phyloP scores from a whole-genome alignment of 768 basidiomycete genomes.

The Mycena leptocephala region DNA sequence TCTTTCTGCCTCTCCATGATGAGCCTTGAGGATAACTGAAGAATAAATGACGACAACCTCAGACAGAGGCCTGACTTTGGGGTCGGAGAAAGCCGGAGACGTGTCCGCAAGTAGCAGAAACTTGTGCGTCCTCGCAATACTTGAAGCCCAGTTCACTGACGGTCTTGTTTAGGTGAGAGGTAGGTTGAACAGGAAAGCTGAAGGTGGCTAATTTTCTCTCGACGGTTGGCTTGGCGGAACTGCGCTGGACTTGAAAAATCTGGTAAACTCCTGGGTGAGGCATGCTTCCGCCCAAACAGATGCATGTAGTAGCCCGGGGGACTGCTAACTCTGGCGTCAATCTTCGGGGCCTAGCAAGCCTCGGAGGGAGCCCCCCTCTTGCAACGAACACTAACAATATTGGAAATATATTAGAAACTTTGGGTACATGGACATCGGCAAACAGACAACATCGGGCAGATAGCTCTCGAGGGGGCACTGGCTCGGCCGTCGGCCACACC shows the following conservation, averaged over 20 bases:
- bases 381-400: conserved; percentile 1
- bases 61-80: not conserved
- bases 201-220: not conserved
- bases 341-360: not conserved
- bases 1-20: not conserved
- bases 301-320: not conserved
- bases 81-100: not conserved
- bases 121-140: not conserved
- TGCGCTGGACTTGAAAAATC: not conserved
- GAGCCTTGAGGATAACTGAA: not conserved
- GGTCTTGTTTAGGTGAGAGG: conserved; percentile 5
- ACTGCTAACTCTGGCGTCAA: not conserved
- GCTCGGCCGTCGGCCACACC: not conserved
- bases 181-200: conserved; percentile 2
- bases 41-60: not conserved
- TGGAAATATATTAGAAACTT: not conserved
- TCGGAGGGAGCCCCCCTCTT: not conserved
- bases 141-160: not conserved
- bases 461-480: not conserved
- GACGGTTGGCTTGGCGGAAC: not conserved
- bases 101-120: not conserved
- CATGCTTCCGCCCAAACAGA: not conserved
- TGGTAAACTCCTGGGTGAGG: not conserved
- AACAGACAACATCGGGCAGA: too few species aligned
- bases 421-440: not conserved